Percentiles rank a stretch among this genome's conserved stretches.
phyloP scores from a whole-genome alignment of 164 flowering plant species.

The Echeveria elegans region DNA sequence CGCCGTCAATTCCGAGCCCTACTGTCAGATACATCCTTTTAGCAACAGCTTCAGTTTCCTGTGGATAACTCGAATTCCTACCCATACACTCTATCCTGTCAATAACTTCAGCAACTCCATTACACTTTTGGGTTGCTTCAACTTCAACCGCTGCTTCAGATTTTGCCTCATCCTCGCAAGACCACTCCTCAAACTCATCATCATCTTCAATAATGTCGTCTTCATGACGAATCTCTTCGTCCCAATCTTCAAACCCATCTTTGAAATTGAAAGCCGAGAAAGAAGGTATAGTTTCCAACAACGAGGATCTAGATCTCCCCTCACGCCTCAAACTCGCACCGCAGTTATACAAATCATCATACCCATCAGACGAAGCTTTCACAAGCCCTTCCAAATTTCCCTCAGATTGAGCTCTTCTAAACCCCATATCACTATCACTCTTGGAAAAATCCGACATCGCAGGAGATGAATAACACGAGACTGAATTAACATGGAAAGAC shows the following conservation, averaged over 20 bases:
- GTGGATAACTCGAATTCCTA: slow-evolving; percentile 7
- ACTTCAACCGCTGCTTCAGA: neutral
- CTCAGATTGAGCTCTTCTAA: slow-evolving; percentile 62
- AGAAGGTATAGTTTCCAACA: slow-evolving; percentile 57
- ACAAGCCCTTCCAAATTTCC: slow-evolving; percentile 54
- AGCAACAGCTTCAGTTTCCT: slow-evolving; percentile 5
- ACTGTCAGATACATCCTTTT: slow-evolving; percentile 31
- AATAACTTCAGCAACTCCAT: slow-evolving; percentile 12
- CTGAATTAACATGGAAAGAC: slow-evolving; percentile 19
- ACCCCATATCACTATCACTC: slow-evolving; percentile 17
- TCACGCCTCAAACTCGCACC: slow-evolving; percentile 17
- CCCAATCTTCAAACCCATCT: slow-evolving; percentile 25
- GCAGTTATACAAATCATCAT: slow-evolving; percentile 25
- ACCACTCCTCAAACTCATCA: slow-evolving; percentile 7
- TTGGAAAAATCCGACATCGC: slow-evolving; percentile 13
- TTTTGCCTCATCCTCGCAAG: neutral
- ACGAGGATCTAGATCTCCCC: slow-evolving; percentile 16
- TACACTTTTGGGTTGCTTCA: neutral
- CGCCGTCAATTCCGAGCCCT: slow-evolving; percentile 30
- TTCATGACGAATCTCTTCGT: slow-evolving; percentile 21
- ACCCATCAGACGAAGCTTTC: slow-evolving; percentile 16
- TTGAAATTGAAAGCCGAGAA: slow-evolving; percentile 27
- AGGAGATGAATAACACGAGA: slow-evolving; percentile 32
- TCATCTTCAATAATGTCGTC: slow-evolving; percentile 8
- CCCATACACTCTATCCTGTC: slow-evolving; percentile 14